Conservation (phyloP, 2,329 filamentous ascomycete species). For the Colletotrichum sp. region DNA sequence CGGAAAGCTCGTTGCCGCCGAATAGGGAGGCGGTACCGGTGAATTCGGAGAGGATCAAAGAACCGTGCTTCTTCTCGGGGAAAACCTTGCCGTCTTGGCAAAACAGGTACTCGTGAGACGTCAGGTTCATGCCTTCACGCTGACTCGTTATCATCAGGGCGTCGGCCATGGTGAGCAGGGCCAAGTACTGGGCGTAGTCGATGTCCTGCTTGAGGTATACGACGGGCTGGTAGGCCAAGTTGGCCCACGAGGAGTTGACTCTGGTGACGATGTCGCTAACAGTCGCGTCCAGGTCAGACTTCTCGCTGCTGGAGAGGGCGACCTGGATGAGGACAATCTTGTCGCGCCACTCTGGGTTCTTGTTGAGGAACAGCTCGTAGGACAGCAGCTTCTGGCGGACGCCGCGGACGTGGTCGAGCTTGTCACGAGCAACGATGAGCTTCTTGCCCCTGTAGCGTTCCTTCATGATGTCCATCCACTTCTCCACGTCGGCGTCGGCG, state of each 20-base stretch:
- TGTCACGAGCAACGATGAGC: slow-evolving; percentile 91
- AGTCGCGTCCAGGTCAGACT: slow-evolving; percentile 84
- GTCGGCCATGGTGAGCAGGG: slow-evolving; percentile 87
- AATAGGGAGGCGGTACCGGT: slow-evolving; percentile 91
- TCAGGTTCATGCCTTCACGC: slow-evolving; percentile 96
- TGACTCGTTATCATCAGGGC: slow-evolving; percentile 93
- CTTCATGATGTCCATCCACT: slow-evolving; percentile 81
- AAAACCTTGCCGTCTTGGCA: slow-evolving; percentile 84
- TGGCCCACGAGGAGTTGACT: slow-evolving; percentile 91
- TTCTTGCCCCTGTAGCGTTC: slow-evolving; percentile 88
- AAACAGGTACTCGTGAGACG: slow-evolving; percentile 90
- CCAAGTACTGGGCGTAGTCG: slow-evolving; percentile 90
- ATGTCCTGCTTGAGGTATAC: slow-evolving; percentile 97
- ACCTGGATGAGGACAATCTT: slow-evolving; percentile 93
- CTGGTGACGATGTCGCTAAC: slow-evolving; percentile 94
- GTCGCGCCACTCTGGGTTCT: slow-evolving; percentile 88
- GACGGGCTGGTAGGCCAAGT: slow-evolving; percentile 88
- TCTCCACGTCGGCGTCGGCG: slow-evolving; percentile 72
- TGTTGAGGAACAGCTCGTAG: slow-evolving; percentile 92
- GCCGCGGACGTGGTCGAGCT: slow-evolving; percentile 90
- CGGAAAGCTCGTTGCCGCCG: slow-evolving; percentile 77
- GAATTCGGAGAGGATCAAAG: slow-evolving; percentile 92
- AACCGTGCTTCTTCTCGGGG: slow-evolving; percentile 79
- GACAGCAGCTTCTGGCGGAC: slow-evolving; percentile 92
- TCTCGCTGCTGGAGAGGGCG: slow-evolving; percentile 87